Evolutionary conservation across 371 early-diverging fungal genomes (phyloP).

Genomic region (Coemansia sp.): DNA sequence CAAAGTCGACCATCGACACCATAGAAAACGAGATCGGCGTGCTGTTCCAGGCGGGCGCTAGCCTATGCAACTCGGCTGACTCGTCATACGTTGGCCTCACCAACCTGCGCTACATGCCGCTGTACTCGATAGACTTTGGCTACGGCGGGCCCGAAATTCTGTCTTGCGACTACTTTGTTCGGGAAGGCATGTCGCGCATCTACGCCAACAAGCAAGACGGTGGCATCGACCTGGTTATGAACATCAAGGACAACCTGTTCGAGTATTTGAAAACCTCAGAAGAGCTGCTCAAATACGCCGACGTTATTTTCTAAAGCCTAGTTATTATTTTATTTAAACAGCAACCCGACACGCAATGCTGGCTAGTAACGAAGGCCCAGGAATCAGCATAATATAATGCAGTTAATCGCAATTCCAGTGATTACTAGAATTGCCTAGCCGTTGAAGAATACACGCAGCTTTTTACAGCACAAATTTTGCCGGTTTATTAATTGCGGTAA

Average conservation of each 20-base stretch:
- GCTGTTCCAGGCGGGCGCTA: conserved; percentile 23
- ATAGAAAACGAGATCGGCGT: conserved; percentile 34
- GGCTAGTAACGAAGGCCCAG: no score
- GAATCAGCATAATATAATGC: no score
- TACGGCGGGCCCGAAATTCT: conserved; percentile 26
- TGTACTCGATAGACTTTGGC: conserved; percentile 40
- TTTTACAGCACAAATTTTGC: no score
- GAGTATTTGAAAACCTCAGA: conserved; percentile 5
- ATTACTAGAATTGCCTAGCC: no score
- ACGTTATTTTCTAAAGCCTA: conserved; percentile 18
- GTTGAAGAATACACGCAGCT: no score
- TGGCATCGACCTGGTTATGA: conserved; percentile 37
- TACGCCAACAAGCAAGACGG: conserved; percentile 38
- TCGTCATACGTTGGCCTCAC: conserved; percentile 31
- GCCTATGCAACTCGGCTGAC: conserved; percentile 25
- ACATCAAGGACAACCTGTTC: conserved; percentile 29
- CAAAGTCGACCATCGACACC: conserved; percentile 20
- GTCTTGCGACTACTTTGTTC: conserved; percentile 25
- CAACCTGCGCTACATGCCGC: conserved; percentile 32
- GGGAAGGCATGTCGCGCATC: conserved; percentile 35
- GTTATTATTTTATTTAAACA: no score
- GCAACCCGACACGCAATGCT: no score
- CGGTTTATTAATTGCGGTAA: no score
- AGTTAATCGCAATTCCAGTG: no score
- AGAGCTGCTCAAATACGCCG: conserved; percentile 28